phyloP scores from a whole-genome alignment of 1,284 basidiomycete species.

The Paramarasmius palmivorus region DNA sequence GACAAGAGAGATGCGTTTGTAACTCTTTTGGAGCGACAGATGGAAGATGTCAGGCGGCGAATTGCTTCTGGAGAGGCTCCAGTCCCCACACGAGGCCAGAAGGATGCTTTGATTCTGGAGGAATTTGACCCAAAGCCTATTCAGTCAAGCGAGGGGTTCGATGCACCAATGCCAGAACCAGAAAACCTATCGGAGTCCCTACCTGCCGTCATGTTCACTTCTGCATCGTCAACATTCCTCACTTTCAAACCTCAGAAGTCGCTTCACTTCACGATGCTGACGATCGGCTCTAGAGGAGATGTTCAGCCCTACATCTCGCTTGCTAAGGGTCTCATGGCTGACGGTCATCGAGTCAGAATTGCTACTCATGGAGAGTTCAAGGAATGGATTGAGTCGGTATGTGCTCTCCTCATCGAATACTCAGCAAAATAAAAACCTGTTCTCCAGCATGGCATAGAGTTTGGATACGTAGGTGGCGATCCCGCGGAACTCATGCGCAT shows the following conservation, averaged over 20 bases:
- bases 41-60: constrained; percentile 69
- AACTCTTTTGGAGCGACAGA: constrained; percentile 73
- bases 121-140: constrained; percentile 50
- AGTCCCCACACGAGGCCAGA: constrained; percentile 48
- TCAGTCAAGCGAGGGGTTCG: constrained; percentile 25
- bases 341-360: constrained; percentile 85
- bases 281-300: constrained; percentile 93
- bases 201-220: constrained; percentile 91
- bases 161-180: constrained; percentile 45
- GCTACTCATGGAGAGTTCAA: constrained; percentile 94
- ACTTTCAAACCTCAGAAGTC: constrained; percentile 90
- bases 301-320: constrained; percentile 95
- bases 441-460: constrained; percentile 92
- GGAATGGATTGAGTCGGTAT: constrained; percentile 91
- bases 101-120: constrained; percentile 72
- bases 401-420: constrained; percentile 28
- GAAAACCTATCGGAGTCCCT: constrained; percentile 66
- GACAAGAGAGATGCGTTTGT: constrained; percentile 81
- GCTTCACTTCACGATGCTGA: constrained; percentile 88
- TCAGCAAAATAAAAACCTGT: constrained; percentile 16
- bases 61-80: constrained; percentile 40
- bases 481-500: constrained; percentile 95
- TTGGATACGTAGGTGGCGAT: constrained; percentile 92
- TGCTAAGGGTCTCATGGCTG: constrained; percentile 87
- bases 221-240: constrained; percentile 88